Percentiles rank a stretch among this genome's conserved stretches.
phyloP scores from a whole-genome alignment of 306 rosid genomes.

The Quillaja saponaria region DNA sequence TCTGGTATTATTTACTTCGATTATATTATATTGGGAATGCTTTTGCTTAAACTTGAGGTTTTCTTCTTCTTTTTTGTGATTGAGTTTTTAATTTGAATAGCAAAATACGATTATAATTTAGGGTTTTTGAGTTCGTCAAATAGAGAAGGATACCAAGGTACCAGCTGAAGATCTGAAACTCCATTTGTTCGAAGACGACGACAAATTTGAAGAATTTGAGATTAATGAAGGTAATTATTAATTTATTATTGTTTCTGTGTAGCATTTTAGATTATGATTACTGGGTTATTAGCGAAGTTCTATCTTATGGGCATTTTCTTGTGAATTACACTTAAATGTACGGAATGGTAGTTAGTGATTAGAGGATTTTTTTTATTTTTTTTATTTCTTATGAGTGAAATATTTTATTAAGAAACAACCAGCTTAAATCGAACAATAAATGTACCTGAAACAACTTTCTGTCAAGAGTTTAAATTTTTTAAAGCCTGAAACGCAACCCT shows the following conservation, averaged over 20 bases:
- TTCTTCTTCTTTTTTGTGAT: neutral
- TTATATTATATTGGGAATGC: neutral
- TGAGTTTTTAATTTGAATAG: neutral
- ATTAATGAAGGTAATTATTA: constrained; percentile 31
- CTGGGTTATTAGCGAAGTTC: too few relatives aligned
- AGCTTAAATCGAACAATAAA: too few relatives aligned
- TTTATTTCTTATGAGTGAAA: too few relatives aligned
- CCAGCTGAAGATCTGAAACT: constrained; percentile 40
- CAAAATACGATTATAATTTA: neutral
- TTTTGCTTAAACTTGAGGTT: neutral
- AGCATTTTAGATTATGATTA: too few relatives aligned
- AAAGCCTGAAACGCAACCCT: too few relatives aligned
- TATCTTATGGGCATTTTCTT: too few relatives aligned
- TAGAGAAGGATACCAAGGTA: constrained; percentile 43
- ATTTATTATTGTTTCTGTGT: neutral
- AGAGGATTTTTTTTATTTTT: too few relatives aligned
- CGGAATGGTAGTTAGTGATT: too few relatives aligned
- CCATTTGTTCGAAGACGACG: constrained; percentile 46
- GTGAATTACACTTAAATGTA: too few relatives aligned
- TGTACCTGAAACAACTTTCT: too few relatives aligned
- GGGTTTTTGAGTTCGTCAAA: neutral
- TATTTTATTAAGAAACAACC: too few relatives aligned
- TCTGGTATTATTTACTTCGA: neutral
- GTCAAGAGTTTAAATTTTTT: too few relatives aligned
- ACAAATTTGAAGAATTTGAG: constrained; percentile 47